Evolutionary conservation across 2,329 filamentous ascomycete species (phyloP), one percentile per base, ranked within the genome.

Genomic region (Arachnopeziza araneosa): DNA sequence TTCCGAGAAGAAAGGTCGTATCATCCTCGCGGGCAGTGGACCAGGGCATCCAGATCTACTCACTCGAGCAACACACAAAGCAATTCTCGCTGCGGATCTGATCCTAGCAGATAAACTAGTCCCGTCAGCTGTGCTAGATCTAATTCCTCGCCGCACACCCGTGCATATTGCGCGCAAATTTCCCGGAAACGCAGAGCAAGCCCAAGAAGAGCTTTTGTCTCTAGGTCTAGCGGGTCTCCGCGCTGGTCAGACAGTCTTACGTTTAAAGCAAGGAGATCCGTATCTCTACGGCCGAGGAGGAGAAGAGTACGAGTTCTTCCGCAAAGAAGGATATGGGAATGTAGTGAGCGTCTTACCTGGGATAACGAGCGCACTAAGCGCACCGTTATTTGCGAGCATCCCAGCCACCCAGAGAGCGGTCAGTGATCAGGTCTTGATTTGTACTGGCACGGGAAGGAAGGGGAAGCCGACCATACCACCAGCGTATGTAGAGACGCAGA

Each of bases 81-180:
- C 90, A 8, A 90, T 95, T 60, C 80, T 85, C 54, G 76, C 80
- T 10, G 90, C 90, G 26, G 89, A 93, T 71, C 75, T 95, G n/a
- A 83, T 95, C 62, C 84, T 95, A 5, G 90, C 90, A 50, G 90
- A 95, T 76, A 95, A 95, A 76, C 87, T 95, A 54, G 90, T 95
- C 2, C 91, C 95, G 0, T 82, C 90, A 0, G 86, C 89, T 8
- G 91, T 99, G 2, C 80, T 99, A 10, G 90, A 93, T 65, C 84
- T 99, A 19, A 89, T 98, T 59, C 95, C 95, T 1, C 90, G 95
- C 44, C 85, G 93, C 57, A 96, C 93, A 9, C 87, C 89, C 10
- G 88, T 98, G 14, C 86, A 91, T 69, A 99, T 99, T 68, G 93
- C 95, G 4, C 89, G 93, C 70, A 99, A 99, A 74, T 99, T 99